Evolutionary conservation across 2,329 filamentous ascomycete genomes (phyloP), one percentile per base, ranked within the genome.

Genomic region (Curvularia hawaiiensis): DNA sequence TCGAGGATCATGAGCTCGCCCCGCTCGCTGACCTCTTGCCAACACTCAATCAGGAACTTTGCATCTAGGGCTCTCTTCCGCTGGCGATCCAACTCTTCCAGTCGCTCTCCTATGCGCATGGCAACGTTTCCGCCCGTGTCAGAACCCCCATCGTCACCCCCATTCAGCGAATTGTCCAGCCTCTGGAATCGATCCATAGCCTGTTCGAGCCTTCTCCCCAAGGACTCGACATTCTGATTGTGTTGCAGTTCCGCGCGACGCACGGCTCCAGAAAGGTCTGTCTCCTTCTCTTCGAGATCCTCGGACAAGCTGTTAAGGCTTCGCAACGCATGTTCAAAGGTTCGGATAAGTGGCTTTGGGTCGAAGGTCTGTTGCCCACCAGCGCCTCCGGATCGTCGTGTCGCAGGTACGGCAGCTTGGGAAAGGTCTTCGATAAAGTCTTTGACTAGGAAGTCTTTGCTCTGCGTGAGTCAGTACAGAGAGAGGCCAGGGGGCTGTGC

Each of bases 371-470:
- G 62, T 60, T 71, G 68, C 61, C 58, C 64, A 30, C 76, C 66
- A 60, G 76, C 69, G 31, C 85, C 83, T 8, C 85, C 88, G 14
- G 93, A 97, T 58, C 91, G 89, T 52, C 95, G 90, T 71, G 88
- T 90, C 22, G 84, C 82, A n/a, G 91, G 88, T 35, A 92, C 85
- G 22, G 92, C 90, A 66, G 84, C 90, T 62, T 98, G 93, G 50
- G 94, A 95, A 56, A 99, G 87, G 50, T 89, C 87, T 75, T 99
- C 96, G 68, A 99, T 89, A 75, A 99, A 99, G 79, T 99, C 95
- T 72, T 96, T 92, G 65, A 98, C 94, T 62, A 98, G 97, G 73
- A 98, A 99, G 79, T 98, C 95, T 68, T 79, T 80, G 65, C 75
- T 81, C 71, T 75, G 53, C 26, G 10, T 39, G 43, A 30, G 54